These are phyloP conservation scores for Gentiana dahurica DNA, from an alignment of 257 asterid species.

Conservation along the genomic window DNA sequence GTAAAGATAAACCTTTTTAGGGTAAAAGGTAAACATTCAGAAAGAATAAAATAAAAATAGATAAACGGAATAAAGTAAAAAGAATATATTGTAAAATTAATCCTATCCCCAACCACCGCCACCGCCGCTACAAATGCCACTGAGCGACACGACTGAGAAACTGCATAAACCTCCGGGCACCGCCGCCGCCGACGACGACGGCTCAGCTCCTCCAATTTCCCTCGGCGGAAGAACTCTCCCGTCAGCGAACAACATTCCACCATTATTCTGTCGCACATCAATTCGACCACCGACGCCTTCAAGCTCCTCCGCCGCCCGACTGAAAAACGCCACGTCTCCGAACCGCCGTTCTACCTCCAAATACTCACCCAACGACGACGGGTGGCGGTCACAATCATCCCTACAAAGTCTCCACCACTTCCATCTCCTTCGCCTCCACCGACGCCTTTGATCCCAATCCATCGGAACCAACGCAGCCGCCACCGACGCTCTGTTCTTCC, in stretches of 20 bases:
- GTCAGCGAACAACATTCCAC: slow-evolving; percentile 62
- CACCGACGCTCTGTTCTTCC: slow-evolving; percentile 20
- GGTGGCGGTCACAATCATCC: slow-evolving; percentile 45
- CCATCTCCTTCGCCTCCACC: slow-evolving; percentile 46
- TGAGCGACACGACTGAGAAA: slow-evolving; percentile 43
- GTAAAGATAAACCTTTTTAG: neutral
- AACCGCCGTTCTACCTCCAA: slow-evolving; percentile 84
- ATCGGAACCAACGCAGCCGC: slow-evolving; percentile 1
- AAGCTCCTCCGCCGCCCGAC: slow-evolving; percentile 50
- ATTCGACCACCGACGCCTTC: slow-evolving; percentile 38
- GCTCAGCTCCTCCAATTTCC: slow-evolving; percentile 35
- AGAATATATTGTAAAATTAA: neutral
- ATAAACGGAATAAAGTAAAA: neutral
- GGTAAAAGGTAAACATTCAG: neutral
- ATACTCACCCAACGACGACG: slow-evolving; percentile 78
- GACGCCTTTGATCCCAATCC: slow-evolving; percentile 28
- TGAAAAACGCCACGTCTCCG: slow-evolving; percentile 32
- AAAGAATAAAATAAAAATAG: slow-evolving; percentile 3
- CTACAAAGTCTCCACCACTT: slow-evolving; percentile 89
- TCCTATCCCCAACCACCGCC: slow-evolving; percentile 26
- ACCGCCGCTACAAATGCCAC: slow-evolving; percentile 44
- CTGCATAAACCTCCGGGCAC: slow-evolving; percentile 31
- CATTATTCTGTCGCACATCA: slow-evolving; percentile 37
- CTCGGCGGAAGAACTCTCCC: slow-evolving; percentile 83
- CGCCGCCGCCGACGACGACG: slow-evolving; percentile 13